Evolutionary conservation across 208 protist genomes (phyloP).

Genomic region (Acanthamoeba sp.): DNA sequence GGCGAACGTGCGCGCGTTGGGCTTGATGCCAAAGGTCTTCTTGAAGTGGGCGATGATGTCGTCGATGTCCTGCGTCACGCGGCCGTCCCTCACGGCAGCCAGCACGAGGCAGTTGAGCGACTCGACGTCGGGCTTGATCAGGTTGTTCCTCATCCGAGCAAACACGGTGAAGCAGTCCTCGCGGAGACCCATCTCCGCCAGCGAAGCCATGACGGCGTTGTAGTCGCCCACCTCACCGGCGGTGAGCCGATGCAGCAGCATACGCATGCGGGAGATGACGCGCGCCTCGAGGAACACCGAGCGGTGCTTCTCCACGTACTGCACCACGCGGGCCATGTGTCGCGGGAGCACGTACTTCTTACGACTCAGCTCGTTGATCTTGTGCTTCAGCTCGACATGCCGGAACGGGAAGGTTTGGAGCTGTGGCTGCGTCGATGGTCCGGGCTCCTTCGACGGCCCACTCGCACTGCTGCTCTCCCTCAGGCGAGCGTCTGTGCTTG

Average conservation of each 20-base stretch:
- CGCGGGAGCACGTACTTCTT: slow-evolving; percentile 41
- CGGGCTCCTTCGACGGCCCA: too few relatives aligned
- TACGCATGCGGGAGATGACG: not conserved
- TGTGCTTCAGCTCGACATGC: slow-evolving; percentile 51
- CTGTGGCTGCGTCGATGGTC: not conserved
- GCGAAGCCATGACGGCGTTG: slow-evolving; percentile 17
- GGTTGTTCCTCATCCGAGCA: not conserved
- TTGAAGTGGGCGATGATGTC: not conserved
- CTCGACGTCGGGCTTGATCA: not conserved
- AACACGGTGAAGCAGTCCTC: slow-evolving; percentile 47
- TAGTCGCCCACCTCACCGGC: slow-evolving; percentile 16
- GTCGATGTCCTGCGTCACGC: not conserved
- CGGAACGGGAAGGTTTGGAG: not conserved
- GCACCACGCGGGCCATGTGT: slow-evolving; percentile 14
- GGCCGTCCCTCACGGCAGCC: not conserved
- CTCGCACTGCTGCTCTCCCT: not conserved
- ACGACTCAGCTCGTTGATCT: slow-evolving; percentile 41
- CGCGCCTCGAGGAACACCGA: slow-evolving; percentile 29
- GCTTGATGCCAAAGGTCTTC: not conserved
- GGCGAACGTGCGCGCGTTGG: slow-evolving; percentile 34
- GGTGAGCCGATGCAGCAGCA: slow-evolving; percentile 25
- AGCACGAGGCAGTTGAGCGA: slow-evolving; percentile 43
- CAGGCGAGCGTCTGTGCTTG: not conserved
- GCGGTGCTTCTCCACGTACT: slow-evolving; percentile 33
- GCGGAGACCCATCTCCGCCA: slow-evolving; percentile 25